These are phyloP conservation scores for Leptographium wingfieldii DNA, from an alignment of 2,329 filamentous ascomycete species.

Conservation along the genomic window DNA sequence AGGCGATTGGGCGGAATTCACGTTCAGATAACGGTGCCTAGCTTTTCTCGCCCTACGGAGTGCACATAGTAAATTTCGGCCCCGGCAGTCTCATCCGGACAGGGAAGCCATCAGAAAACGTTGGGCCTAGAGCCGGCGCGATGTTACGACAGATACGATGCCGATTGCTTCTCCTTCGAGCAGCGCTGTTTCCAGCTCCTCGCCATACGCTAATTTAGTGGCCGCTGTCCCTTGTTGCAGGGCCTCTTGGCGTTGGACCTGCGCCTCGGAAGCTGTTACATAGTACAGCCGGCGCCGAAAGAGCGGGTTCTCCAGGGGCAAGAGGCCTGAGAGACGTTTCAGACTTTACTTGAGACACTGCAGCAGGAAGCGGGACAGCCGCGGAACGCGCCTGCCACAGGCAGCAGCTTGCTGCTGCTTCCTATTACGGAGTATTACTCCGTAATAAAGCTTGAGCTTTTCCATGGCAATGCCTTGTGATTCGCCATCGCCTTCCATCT, in stretches of 20 bases:
- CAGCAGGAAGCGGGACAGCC: conserved; percentile 4
- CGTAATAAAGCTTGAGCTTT: neutral
- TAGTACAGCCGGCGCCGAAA: conserved; percentile 2
- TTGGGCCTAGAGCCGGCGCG: too few species aligned
- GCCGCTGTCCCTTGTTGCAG: neutral
- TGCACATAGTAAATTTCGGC: too few species aligned
- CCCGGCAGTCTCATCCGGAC: too few species aligned
- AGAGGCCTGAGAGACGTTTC: neutral
- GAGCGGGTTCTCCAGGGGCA: neutral
- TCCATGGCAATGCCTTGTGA: neutral
- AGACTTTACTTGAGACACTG: neutral
- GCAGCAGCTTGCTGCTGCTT: neutral
- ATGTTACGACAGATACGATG: too few species aligned
- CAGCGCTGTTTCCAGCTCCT: too few species aligned
- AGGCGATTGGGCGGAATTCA: too few species aligned
- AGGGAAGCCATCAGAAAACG: neutral
- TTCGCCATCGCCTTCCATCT: neutral
- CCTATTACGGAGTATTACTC: neutral
- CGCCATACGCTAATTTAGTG: neutral
- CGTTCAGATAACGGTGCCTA: too few species aligned
- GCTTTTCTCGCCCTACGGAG: too few species aligned
- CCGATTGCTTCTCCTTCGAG: too few species aligned
- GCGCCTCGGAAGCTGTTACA: conserved; percentile 5
- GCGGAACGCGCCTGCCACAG: conserved; percentile 4
- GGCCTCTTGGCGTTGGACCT: neutral